These are phyloP conservation scores for Ustilago lituana DNA, from an alignment of 1,284 basidiomycete species.

Conservation along the genomic window DNA sequence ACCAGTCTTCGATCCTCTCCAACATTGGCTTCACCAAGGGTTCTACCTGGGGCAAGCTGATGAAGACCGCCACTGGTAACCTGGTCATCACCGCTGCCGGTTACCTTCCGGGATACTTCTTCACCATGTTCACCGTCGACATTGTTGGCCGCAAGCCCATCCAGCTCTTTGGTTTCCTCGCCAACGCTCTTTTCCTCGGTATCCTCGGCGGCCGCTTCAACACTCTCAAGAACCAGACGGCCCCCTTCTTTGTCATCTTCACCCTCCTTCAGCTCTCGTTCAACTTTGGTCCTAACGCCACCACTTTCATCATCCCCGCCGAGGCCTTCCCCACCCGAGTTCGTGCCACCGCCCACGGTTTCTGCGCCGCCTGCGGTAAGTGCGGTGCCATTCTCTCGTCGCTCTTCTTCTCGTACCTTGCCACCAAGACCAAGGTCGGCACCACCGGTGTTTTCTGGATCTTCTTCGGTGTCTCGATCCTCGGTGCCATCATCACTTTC, in stretches of 20 bases:
- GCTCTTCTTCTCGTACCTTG: slow-evolving; percentile 60
- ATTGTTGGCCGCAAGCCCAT: slow-evolving; percentile 66
- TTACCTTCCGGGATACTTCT: slow-evolving; percentile 66
- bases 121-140: slow-evolving; percentile 60
- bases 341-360: slow-evolving; percentile 70
- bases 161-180: slow-evolving; percentile 64
- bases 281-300: slow-evolving; percentile 77
- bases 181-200: slow-evolving; percentile 65
- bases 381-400: slow-evolving; percentile 70
- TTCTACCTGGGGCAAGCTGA: slow-evolving; percentile 70
- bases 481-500: slow-evolving; percentile 53
- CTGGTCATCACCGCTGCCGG: slow-evolving; percentile 59
- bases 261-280: slow-evolving; percentile 73
- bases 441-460: slow-evolving; percentile 60
- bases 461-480: slow-evolving; percentile 61
- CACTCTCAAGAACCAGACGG: slow-evolving; percentile 69
- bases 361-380: slow-evolving; percentile 70
- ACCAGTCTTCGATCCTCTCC: slow-evolving; percentile 76
- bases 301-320: slow-evolving; percentile 79
- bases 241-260: slow-evolving; percentile 79
- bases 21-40: slow-evolving; percentile 73
- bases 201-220: slow-evolving; percentile 65
- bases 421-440: slow-evolving; percentile 38
- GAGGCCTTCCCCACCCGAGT: slow-evolving; percentile 83
- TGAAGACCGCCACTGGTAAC: slow-evolving; percentile 70